These are phyloP conservation scores for Cryphonectria nitschkei DNA, from an alignment of 2,329 filamentous ascomycete species.

Conservation along the genomic window DNA sequence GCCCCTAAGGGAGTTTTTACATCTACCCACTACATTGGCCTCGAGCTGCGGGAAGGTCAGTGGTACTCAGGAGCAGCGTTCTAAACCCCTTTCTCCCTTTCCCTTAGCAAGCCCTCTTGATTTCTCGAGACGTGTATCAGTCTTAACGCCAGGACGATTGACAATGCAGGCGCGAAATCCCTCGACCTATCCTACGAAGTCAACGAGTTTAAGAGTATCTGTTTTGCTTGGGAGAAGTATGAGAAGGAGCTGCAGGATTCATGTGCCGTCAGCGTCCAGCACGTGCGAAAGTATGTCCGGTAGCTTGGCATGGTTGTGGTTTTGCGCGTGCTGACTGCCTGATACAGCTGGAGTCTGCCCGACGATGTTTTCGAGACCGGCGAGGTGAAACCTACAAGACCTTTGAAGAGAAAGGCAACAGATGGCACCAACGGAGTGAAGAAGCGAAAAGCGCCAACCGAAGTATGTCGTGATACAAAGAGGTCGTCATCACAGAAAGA, in stretches of 20 bases:
- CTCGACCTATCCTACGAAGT: constrained; percentile 83
- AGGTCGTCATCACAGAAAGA: constrained; percentile 19
- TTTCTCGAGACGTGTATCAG: constrained; percentile 24
- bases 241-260: constrained; percentile 59
- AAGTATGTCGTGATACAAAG: constrained; percentile 41
- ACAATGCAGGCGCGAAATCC: constrained; percentile 63
- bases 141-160: constrained; percentile 38
- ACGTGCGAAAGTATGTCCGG: constrained; percentile 77
- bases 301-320: background rate
- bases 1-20: constrained; percentile 68
- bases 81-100: background rate
- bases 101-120: constrained; percentile 13
- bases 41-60: constrained; percentile 77
- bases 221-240: constrained; percentile 75
- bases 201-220: constrained; percentile 82
- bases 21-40: constrained; percentile 91
- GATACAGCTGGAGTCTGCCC: constrained; percentile 77
- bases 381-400: constrained; percentile 69
- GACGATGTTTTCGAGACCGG: constrained; percentile 85
- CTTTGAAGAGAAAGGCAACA: constrained; percentile 56
- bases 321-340: constrained; percentile 26
- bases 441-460: constrained; percentile 52
- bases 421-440: constrained; percentile 46
- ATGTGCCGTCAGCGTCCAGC: constrained; percentile 73
- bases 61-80: constrained; percentile 29